Conservation (phyloP, 129 eudicot species). For the Rutidosis leptorrhynchoides region DNA sequence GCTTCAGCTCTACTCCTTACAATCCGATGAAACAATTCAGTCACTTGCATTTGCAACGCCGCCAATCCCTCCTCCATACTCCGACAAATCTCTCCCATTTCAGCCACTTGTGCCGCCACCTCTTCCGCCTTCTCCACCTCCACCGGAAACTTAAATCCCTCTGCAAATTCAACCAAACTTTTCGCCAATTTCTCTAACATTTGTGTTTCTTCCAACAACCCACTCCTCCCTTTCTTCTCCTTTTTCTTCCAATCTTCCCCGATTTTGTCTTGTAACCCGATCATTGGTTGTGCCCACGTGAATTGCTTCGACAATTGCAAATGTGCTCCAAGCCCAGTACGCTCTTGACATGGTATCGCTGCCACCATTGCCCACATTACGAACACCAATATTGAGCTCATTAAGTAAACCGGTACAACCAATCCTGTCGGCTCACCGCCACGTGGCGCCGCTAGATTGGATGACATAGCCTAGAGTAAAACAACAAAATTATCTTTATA, state of each 20-base stretch:
- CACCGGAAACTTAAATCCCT: constrained; percentile 55
- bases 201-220: constrained; percentile 67
- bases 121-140: constrained; percentile 70
- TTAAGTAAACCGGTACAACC: constrained; percentile 56
- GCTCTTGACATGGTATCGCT: constrained; percentile 82
- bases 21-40: constrained; percentile 84
- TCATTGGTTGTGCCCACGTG: constrained; percentile 63
- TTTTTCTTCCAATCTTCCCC: constrained; percentile 89
- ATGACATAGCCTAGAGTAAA: constrained; percentile 51
- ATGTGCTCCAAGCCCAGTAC: constrained; percentile 58
- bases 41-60: constrained; percentile 60
- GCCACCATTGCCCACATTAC: constrained; percentile 89
- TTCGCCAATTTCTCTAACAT: constrained; percentile 60
- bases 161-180: constrained; percentile 53
- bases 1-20: constrained; percentile 72
- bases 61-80: constrained; percentile 69
- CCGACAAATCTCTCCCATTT: constrained; percentile 62
- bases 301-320: constrained; percentile 53
- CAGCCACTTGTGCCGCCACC: constrained; percentile 56
- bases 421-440: constrained; percentile 70
- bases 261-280: constrained; percentile 73
- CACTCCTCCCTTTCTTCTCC: constrained; percentile 78
- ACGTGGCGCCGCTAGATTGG: constrained; percentile 73
- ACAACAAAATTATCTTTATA: constrained; percentile 18
- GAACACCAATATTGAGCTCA: constrained; percentile 62